A percentile compares a stretch with the other conserved stretches of the same genome.
phyloP scores from a whole-genome alignment of 73 alveolate genomes.

The Diophrys appendiculata region DNA sequence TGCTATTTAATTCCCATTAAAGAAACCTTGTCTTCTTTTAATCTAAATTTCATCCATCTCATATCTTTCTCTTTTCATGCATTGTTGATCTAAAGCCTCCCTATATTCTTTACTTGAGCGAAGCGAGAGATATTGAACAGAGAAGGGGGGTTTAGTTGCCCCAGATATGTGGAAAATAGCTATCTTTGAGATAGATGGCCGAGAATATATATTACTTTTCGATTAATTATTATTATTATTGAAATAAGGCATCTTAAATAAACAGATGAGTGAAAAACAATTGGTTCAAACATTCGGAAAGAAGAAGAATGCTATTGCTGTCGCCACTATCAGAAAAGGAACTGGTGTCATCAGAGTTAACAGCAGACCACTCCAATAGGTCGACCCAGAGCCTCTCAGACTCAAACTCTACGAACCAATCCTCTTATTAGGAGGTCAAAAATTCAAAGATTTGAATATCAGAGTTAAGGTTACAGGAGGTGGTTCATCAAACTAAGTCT shows the following conservation, averaged over 20 bases:
- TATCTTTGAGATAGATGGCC: too few species aligned
- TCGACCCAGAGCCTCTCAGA: constrained; percentile 94
- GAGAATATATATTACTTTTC: too few species aligned
- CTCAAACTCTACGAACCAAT: constrained; percentile 94
- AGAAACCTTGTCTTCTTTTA: too few species aligned
- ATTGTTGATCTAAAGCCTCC: too few species aligned
- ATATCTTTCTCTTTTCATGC: too few species aligned
- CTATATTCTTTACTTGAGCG: too few species aligned
- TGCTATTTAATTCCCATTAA: too few species aligned
- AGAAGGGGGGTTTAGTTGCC: too few species aligned
- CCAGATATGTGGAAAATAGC: too few species aligned
- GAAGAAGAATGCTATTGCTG: constrained; percentile 96
- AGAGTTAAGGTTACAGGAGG: constrained; percentile 96
- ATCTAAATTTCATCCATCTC: too few species aligned
- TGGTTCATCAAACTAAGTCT: constrained; percentile 93
- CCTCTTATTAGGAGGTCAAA: constrained; percentile 91
- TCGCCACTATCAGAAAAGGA: constrained; percentile 87
- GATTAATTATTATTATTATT: too few species aligned
- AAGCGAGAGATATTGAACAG: too few species aligned
- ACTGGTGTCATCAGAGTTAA: constrained; percentile 89
- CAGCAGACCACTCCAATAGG: constrained; percentile 91
- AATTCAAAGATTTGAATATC: constrained; percentile 83
- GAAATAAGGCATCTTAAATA: constrained; percentile 24
- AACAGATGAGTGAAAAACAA: constrained; percentile 54
- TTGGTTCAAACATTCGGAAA: constrained; percentile 93